Conservation (phyloP, 768 basidiomycete genomes). For the Sporobolomyces pararoseus region DNA sequence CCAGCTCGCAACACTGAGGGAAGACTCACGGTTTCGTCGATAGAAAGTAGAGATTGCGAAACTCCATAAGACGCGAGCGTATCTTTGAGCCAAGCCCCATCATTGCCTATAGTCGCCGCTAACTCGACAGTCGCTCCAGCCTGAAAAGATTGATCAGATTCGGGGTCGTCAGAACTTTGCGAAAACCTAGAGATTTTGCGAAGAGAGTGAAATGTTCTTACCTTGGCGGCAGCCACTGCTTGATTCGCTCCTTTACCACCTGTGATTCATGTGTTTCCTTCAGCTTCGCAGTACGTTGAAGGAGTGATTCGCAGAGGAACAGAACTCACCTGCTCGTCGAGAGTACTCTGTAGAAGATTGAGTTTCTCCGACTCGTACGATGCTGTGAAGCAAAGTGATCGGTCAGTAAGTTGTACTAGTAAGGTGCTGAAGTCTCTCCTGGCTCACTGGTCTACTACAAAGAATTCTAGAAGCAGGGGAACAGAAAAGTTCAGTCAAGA, state of each 20-base stretch:
- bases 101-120: conserved; percentile 48
- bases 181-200: too few species aligned
- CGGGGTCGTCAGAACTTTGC: neutral
- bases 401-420: too few species aligned
- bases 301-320: too few species aligned
- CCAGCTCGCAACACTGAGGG: neutral
- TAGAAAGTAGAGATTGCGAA: conserved; percentile 39
- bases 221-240: conserved; percentile 50
- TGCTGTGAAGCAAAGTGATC: conserved; percentile 14
- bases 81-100: conserved; percentile 44
- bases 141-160: neutral
- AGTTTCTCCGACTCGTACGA: conserved; percentile 51
- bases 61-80: conserved; percentile 47
- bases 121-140: conserved; percentile 47
- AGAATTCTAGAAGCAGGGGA: conserved; percentile 35
- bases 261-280: neutral
- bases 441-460: conserved; percentile 28
- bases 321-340: conserved; percentile 42
- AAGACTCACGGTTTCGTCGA: conserved; percentile 44
- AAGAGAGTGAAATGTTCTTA: conserved; percentile 6
- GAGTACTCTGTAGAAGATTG: conserved; percentile 49
- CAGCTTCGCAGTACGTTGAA: too few species aligned
- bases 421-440: too few species aligned
- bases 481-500: conserved; percentile 47
- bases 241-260: conserved; percentile 55